These are phyloP conservation scores for Sapria himalayana DNA, from an alignment of 345 rosid genomes.

Conservation along the genomic window DNA sequence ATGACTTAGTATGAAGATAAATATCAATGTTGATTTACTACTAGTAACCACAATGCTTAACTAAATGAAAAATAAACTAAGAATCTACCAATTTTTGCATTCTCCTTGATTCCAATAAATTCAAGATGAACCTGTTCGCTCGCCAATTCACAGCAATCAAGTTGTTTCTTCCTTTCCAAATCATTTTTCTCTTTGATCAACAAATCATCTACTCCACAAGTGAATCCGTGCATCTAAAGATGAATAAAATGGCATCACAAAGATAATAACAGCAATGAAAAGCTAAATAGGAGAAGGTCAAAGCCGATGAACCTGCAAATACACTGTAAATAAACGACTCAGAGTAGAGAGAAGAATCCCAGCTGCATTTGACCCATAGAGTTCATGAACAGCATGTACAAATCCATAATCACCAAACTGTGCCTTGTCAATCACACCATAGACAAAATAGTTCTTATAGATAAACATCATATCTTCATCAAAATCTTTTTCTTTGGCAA, in stretches of 20 bases:
- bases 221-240: constrained; percentile 91
- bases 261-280: too few species aligned
- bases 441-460: constrained; percentile 40
- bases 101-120: constrained; percentile 32
- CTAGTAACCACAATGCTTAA: too few species aligned
- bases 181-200: constrained; percentile 48
- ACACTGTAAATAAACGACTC: constrained; percentile 78
- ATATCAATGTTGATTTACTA: too few species aligned
- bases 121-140: constrained; percentile 58
- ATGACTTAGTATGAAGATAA: too few species aligned
- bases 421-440: constrained; percentile 94
- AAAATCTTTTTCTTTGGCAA: too few species aligned
- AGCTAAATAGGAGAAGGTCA: too few species aligned
- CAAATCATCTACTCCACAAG: constrained; percentile 97
- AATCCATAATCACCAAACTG: constrained; percentile 94
- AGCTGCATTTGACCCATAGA: constrained; percentile 74
- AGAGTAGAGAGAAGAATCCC: constrained; percentile 68
- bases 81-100: constrained; percentile 38
- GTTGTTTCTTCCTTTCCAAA: constrained; percentile 44
- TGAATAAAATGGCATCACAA: too few species aligned
- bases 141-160: constrained; percentile 43
- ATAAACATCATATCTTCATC: constrained; percentile 59
- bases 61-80: too few species aligned
- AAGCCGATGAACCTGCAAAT: constrained; percentile 47
- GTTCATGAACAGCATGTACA: constrained; percentile 87